Conservation (phyloP, 2,329 filamentous ascomycete species). For the Samsoniella hepiali region DNA sequence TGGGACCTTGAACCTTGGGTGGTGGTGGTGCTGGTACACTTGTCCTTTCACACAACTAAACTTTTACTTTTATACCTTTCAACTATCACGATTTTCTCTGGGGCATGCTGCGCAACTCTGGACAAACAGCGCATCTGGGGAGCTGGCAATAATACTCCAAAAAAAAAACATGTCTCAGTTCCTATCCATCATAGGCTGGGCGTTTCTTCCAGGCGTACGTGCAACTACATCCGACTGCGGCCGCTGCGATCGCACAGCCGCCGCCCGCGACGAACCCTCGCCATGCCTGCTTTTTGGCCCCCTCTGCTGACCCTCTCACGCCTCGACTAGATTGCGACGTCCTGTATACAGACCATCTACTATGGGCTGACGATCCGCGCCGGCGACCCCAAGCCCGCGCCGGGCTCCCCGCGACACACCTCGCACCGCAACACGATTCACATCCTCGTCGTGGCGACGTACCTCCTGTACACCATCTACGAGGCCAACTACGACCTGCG, state of each 20-base stretch:
- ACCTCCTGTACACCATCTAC: slow-evolving; percentile 89
- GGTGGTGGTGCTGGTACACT: background rate
- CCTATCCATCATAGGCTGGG: slow-evolving; percentile 55
- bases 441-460: slow-evolving; percentile 75
- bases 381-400: slow-evolving; percentile 73
- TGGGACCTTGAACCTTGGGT: background rate
- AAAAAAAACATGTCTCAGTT: slow-evolving; percentile 44
- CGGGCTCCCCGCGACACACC: slow-evolving; percentile 64
- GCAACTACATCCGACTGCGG: background rate
- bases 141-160: slow-evolving; percentile 13
- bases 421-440: slow-evolving; percentile 79
- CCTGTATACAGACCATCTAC: slow-evolving; percentile 74
- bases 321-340: slow-evolving; percentile 64
- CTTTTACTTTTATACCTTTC: background rate
- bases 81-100: background rate
- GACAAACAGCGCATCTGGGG: background rate
- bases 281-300: background rate
- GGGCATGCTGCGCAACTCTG: background rate
- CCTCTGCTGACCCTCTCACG: slow-evolving; percentile 19
- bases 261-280: background rate
- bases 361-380: slow-evolving; percentile 88
- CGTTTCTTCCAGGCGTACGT: slow-evolving; percentile 53
- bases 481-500: slow-evolving; percentile 83
- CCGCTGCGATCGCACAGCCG: background rate
- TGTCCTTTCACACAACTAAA: slow-evolving; percentile 4